Evolutionary conservation across 1,139 yeast species (phyloP).

Genomic region (Geotrichum restrictum): DNA sequence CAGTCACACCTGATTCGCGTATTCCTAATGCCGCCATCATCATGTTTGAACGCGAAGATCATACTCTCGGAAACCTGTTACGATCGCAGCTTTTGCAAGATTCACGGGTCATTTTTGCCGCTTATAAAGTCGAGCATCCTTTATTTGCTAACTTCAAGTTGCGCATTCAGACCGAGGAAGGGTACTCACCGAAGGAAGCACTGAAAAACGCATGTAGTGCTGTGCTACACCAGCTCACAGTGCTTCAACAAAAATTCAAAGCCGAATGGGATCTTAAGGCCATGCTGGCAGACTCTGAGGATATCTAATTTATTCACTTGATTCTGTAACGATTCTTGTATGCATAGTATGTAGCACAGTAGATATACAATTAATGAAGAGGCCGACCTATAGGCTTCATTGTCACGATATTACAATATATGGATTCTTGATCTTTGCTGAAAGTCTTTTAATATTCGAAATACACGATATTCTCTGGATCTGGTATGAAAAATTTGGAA

Average conservation of each 20-base stretch:
- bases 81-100: slow-evolving; percentile 84
- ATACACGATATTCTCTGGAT: too few species aligned
- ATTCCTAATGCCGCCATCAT: slow-evolving; percentile 93
- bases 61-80: slow-evolving; percentile 85
- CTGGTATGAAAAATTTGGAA: too few species aligned
- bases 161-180: slow-evolving; percentile 94
- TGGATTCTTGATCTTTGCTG: background rate
- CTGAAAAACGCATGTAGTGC: slow-evolving; percentile 82
- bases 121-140: slow-evolving; percentile 97
- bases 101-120: slow-evolving; percentile 85
- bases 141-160: slow-evolving; percentile 89
- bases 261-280: slow-evolving; percentile 92
- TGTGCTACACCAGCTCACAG: slow-evolving; percentile 72
- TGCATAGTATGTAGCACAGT: slow-evolving; percentile 2
- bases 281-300: slow-evolving; percentile 43
- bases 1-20: slow-evolving; percentile 87
- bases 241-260: slow-evolving; percentile 70
- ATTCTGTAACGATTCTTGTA: slow-evolving; percentile 5
- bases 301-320: slow-evolving; percentile 14
- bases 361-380: background rate
- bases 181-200: slow-evolving; percentile 87
- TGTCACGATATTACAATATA: too few species aligned
- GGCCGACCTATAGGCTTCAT: background rate
- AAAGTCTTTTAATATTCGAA: too few species aligned
- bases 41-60: slow-evolving; percentile 95